Evolutionary conservation across 192 early-diverging fungal species (phyloP), one percentile per base, ranked within the genome.

Genomic region (Coemansia sp.): DNA sequence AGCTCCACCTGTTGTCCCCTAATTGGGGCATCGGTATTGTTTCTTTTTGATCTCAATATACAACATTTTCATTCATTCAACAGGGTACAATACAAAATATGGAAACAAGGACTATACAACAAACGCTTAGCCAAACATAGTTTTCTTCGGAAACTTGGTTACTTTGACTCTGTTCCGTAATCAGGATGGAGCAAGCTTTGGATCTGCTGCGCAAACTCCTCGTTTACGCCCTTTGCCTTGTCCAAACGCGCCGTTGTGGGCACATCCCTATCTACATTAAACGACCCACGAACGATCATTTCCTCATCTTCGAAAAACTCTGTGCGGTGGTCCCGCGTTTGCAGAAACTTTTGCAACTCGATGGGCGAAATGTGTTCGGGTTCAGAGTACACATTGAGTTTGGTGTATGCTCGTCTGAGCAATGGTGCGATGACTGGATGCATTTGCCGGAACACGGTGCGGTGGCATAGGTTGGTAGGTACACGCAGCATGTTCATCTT

Each of bases 161-260:
- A 50, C n/a, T 50, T 27, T 10, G 54, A 57, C 39, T 63, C 65
- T 15, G 61, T 35, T 43, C 75, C 75, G 17, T 77, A 77, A 10
- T 49, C 52, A 21, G 76, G 76, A 22, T 55, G 38, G 23, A 79
- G 50, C 41, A 79, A 61, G 47, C 66, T 58, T 9, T 62, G 64
- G 57, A 79, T 73, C 56, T 79, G 76, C 63, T 79, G 69, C 37
- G 63, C 70, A 63, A 79, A 79, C 60, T 79, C 66, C 23, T 62
- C 63, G 50, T 79, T 79, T 37, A 79, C 67, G 15, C 47, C 62
- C 59, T 68, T 74, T 45, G 52, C 4, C 52, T 25, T 22, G 17
- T 35, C 14, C 52, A 14, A 11, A 19, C 50, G 56, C 25, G 22
- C 14, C 22, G 23, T 51, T 14, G 45, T 5, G n/a, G 62, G 19